Percentiles rank a stretch among this genome's conserved stretches.
Conservation (phyloP, 2,329 filamentous ascomycete species). For the Ophiostoma montium region DNA sequence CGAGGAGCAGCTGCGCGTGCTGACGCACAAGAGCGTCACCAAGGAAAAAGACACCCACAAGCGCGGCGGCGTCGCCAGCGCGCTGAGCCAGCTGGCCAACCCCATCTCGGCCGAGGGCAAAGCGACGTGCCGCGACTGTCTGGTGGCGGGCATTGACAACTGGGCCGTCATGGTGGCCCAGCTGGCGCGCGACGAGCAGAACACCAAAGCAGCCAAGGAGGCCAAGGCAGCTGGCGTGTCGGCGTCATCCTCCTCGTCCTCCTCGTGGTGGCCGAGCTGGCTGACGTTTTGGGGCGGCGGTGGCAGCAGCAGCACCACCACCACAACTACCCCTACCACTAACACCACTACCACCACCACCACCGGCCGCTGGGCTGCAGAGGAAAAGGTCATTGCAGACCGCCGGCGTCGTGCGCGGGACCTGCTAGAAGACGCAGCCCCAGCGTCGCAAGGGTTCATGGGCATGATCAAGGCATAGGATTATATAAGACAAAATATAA, state of each 20-base stretch:
- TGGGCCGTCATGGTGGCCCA: constrained; percentile 69
- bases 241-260: neutral
- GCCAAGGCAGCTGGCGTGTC: neutral
- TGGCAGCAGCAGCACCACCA: constrained; percentile 17
- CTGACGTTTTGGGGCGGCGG: constrained; percentile 26
- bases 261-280: constrained; percentile 20
- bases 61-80: neutral
- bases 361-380: constrained; percentile 37
- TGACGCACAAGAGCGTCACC: constrained; percentile 15
- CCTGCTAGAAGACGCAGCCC: constrained; percentile 34
- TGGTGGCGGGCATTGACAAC: constrained; percentile 62
- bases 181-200: constrained; percentile 38
- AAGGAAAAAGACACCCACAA: neutral
- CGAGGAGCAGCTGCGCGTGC: constrained; percentile 47
- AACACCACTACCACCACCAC: neutral
- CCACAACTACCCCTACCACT: constrained; percentile 7
- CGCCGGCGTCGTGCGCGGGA: constrained; percentile 35
- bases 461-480: constrained; percentile 7
- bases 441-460: constrained; percentile 16
- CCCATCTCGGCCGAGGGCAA: constrained; percentile 22
- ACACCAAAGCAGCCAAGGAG: neutral
- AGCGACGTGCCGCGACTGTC: constrained; percentile 60
- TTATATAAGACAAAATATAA: neutral
- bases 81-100: neutral
- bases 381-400: constrained; percentile 40